These are phyloP conservation scores for Glomus cerebriforme DNA, from an alignment of 192 early-diverging fungal genomes.

Conservation along the genomic window DNA sequence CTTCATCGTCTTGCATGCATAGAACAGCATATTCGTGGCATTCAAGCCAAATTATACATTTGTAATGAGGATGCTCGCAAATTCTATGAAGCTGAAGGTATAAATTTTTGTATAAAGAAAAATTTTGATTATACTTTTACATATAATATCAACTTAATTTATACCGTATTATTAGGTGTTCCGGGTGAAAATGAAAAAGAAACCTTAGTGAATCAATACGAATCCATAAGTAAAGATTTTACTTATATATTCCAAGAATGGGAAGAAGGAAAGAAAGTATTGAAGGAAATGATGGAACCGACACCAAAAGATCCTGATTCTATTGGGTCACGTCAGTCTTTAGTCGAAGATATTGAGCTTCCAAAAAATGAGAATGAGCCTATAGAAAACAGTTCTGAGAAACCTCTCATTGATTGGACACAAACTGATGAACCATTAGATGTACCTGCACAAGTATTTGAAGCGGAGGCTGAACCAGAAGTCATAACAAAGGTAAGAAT, in stretches of 20 bases:
- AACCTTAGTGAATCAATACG: slow-evolving; percentile 45
- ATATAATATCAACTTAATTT: background rate
- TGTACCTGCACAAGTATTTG: slow-evolving; percentile 47
- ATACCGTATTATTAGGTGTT: slow-evolving; percentile 28
- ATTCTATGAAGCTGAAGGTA: slow-evolving; percentile 35
- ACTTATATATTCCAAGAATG: slow-evolving; percentile 53
- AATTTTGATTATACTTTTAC: background rate
- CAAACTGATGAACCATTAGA: slow-evolving; percentile 24
- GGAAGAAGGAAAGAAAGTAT: slow-evolving; percentile 50
- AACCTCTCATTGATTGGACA: slow-evolving; percentile 24
- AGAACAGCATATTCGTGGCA: slow-evolving; percentile 55
- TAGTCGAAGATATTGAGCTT: slow-evolving; percentile 23
- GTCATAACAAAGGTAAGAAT: slow-evolving; percentile 20
- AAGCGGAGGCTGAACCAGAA: slow-evolving; percentile 37
- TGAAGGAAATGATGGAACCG: slow-evolving; percentile 44
- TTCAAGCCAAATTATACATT: slow-evolving; percentile 60
- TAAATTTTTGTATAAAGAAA: background rate
- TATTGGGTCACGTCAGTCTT: slow-evolving; percentile 4
- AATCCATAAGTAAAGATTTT: slow-evolving; percentile 52
- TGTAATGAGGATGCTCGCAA: slow-evolving; percentile 55
- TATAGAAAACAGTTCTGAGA: slow-evolving; percentile 12
- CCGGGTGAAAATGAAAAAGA: slow-evolving; percentile 33
- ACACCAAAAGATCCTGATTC: slow-evolving; percentile 15
- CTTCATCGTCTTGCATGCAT: slow-evolving; percentile 47
- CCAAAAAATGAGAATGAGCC: background rate